Percentiles rank a stretch among this genome's conserved stretches.
These are phyloP conservation scores for Xylariomycetidae sp. DNA, from an alignment of 2,329 filamentous ascomycete species.

Conservation along the genomic window DNA sequence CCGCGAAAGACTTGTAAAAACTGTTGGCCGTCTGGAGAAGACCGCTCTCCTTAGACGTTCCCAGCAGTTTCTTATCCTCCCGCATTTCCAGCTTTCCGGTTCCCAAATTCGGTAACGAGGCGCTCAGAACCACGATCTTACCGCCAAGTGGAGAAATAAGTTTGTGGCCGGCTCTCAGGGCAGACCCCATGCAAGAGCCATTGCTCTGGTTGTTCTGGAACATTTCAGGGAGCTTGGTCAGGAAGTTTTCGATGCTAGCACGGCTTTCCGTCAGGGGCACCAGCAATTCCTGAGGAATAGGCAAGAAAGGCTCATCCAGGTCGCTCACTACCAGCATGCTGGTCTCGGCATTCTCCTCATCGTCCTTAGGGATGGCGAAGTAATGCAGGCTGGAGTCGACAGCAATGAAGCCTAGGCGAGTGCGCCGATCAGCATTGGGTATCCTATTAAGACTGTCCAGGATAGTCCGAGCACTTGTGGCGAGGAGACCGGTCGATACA, in stretches of 20 bases:
- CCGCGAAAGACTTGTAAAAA: slow-evolving; percentile 98
- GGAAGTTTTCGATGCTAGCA: slow-evolving; percentile 85
- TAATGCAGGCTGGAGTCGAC: slow-evolving; percentile 95
- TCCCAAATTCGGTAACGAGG: slow-evolving; percentile 85
- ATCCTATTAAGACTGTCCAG: slow-evolving; percentile 93
- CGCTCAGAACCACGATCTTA: slow-evolving; percentile 88
- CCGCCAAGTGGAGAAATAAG: slow-evolving; percentile 91
- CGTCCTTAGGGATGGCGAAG: slow-evolving; percentile 88
- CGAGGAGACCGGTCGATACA: slow-evolving; percentile 84
- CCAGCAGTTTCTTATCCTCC: slow-evolving; percentile 93
- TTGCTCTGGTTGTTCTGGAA: slow-evolving; percentile 91
- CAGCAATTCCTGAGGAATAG: slow-evolving; percentile 85
- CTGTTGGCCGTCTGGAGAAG: slow-evolving; percentile 89
- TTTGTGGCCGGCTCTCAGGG: slow-evolving; percentile 88
- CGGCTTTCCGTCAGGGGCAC: slow-evolving; percentile 86
- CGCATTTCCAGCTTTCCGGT: slow-evolving; percentile 87
- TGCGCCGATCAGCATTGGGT: slow-evolving; percentile 94
- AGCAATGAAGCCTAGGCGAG: slow-evolving; percentile 88
- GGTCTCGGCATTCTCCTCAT: slow-evolving; percentile 77
- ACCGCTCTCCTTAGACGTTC: slow-evolving; percentile 84
- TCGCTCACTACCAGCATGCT: slow-evolving; percentile 94
- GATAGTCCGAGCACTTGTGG: slow-evolving; percentile 89
- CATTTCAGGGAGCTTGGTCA: slow-evolving; percentile 90
- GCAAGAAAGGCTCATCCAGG: slow-evolving; percentile 92
- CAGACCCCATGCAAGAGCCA: slow-evolving; percentile 91